Percentiles rank a stretch among this genome's conserved stretches.
phyloP scores from a whole-genome alignment of 1,284 basidiomycete species.

The Amylostereum areolatum region DNA sequence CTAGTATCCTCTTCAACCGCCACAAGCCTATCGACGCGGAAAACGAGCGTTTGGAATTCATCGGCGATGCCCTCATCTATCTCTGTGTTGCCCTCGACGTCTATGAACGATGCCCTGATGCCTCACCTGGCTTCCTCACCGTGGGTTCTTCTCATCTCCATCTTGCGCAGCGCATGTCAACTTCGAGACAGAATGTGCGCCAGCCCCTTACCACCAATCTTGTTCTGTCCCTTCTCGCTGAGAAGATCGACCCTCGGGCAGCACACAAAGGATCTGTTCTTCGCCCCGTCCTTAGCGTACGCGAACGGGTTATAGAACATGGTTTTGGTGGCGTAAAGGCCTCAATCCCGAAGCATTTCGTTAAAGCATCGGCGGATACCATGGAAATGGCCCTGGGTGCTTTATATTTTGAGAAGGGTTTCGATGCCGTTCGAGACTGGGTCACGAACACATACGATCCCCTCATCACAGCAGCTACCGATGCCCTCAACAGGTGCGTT shows the following conservation, averaged over 20 bases:
- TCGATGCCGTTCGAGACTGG: constrained; percentile 22
- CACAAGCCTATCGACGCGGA: constrained; percentile 6
- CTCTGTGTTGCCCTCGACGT: constrained; percentile 23
- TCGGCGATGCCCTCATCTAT: constrained; percentile 29
- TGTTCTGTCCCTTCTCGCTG: constrained; percentile 23
- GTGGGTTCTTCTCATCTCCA: constrained; percentile 15
- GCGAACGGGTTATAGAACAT: background rate
- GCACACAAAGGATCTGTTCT: constrained; percentile 16
- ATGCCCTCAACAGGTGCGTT: constrained; percentile 10
- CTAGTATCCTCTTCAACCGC: constrained; percentile 14
- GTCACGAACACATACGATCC: constrained; percentile 19
- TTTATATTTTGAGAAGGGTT: constrained; percentile 23
- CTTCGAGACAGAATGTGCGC: background rate
- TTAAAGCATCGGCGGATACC: constrained; percentile 25
- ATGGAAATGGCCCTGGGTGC: constrained; percentile 27
- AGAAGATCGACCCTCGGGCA: constrained; percentile 22
- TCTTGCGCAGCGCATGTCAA: background rate
- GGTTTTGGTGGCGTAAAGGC: background rate
- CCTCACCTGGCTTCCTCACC: constrained; percentile 22
- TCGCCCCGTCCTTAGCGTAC: background rate
- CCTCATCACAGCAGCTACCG: constrained; percentile 15
- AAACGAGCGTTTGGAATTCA: constrained; percentile 27
- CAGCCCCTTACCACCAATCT: constrained; percentile 4
- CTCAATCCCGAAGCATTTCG: constrained; percentile 10
- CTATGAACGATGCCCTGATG: constrained; percentile 20